These are phyloP conservation scores for Sarocladiaceae sp. DNA, from an alignment of 2,329 filamentous ascomycete species.

Conservation along the genomic window DNA sequence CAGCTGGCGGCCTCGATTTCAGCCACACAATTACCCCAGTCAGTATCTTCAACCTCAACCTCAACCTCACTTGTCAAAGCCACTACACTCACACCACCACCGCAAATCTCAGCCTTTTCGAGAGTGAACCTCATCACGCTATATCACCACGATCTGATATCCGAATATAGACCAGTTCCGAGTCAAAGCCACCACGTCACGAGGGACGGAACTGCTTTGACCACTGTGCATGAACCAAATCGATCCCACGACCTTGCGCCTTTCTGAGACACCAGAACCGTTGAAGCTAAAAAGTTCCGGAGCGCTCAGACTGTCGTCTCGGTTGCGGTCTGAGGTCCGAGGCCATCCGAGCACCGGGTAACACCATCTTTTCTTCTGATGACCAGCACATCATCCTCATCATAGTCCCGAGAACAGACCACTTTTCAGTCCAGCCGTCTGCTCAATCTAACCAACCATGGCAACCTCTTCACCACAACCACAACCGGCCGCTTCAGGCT, in stretches of 20 bases:
- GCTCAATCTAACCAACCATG: neutral
- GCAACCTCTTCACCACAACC: neutral
- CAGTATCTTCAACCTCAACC: neutral
- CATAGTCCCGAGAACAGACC: neutral
- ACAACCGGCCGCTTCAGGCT: neutral
- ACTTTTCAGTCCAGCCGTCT: neutral
- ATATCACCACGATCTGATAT: neutral
- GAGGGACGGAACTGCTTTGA: neutral
- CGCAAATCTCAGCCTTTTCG: neutral
- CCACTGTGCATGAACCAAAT: conserved; percentile 4
- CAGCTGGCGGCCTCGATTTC: neutral
- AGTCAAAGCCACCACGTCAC: too few relatives aligned
- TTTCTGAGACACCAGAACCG: neutral
- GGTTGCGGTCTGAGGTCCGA: too few relatives aligned
- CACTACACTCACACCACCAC: neutral
- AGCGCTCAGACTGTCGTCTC: neutral
- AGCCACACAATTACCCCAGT: neutral
- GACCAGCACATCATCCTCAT: too few relatives aligned
- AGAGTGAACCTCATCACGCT: neutral
- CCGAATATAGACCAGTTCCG: too few relatives aligned
- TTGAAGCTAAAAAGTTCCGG: neutral
- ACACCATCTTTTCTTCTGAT: too few relatives aligned
- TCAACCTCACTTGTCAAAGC: neutral
- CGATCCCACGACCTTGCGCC: too few relatives aligned
- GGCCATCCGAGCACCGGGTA: too few relatives aligned